phyloP scores from a whole-genome alignment of 1,139 yeast species.

The Suhomyces maxii region DNA sequence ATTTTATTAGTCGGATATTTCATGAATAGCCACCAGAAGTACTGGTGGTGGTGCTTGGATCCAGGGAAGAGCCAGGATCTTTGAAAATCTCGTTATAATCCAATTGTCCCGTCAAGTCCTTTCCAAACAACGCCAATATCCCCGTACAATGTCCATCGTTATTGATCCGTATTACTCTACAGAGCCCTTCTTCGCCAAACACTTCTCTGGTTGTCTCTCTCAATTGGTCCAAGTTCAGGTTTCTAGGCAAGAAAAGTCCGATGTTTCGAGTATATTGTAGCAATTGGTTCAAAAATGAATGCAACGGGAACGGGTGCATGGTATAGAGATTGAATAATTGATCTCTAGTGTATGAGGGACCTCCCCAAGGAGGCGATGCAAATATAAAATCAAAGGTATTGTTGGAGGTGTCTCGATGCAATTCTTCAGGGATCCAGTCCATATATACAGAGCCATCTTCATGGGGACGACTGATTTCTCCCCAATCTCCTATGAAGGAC shows the following conservation, averaged over 20 bases:
- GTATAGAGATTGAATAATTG: constrained; percentile 16
- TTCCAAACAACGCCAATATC: constrained; percentile 61
- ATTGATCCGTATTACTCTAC: constrained; percentile 50
- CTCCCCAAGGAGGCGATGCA: constrained; percentile 98
- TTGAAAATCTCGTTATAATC: constrained; percentile 3
- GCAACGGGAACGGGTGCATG: constrained; percentile 53
- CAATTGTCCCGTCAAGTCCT: constrained; percentile 1
- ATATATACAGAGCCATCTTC: constrained; percentile 17
- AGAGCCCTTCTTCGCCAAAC: constrained; percentile 44
- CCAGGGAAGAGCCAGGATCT: background rate
- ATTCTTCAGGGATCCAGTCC: constrained; percentile 32
- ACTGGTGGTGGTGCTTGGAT: background rate
- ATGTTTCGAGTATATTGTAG: constrained; percentile 50
- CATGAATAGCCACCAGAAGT: too few species aligned
- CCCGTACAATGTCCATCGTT: constrained; percentile 52
- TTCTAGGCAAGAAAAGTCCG: constrained; percentile 76
- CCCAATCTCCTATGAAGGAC: constrained; percentile 60
- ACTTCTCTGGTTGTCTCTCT: constrained; percentile 45
- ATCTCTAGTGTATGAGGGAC: constrained; percentile 58
- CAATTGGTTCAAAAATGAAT: constrained; percentile 44
- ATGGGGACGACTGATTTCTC: constrained; percentile 28
- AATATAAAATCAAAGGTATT: constrained; percentile 65
- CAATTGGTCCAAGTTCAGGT: constrained; percentile 60
- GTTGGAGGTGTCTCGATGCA: constrained; percentile 14
- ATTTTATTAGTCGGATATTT: too few species aligned